Base-by-base conservation (phyloP, 225 moss, liverwort and hornwort genomes). In the Antitrichia curtipendula region DNA sequence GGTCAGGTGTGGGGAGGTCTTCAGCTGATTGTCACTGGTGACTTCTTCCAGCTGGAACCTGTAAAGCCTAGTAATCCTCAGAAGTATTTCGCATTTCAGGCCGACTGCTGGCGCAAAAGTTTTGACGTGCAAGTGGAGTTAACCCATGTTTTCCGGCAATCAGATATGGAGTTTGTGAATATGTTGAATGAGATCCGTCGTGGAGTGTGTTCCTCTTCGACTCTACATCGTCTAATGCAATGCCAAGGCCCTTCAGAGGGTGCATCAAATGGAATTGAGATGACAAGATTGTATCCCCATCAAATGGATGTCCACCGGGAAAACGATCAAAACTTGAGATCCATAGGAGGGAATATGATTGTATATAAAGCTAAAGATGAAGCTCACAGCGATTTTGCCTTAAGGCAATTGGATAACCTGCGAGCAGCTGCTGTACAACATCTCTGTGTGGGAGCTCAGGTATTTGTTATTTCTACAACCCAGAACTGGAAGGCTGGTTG, bases 1-100 rank as follows among this genome's bases (percentile, higher is more conserved):
- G 87, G 88, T 69, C 78, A 81, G 49, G 81, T 89, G 72, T 98
- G 97, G 88, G 98, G 98, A 43, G 98, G 97, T 47, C 92, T 98
- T 64, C 98, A 98, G 89, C 86, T 98, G 78, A 85, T 98, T 88
- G 97, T 98, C 36, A 96, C 97, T 23, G 98, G 98, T n/a, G 98
- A 98, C 84, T 98, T 98, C 66, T 98, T 94, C 87, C 98, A 98
- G 85, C 89, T 98, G 62, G 97, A 97, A n/a, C 98, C 97, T 27
- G 95, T 98, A 66, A 96, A 95, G 50, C 97, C 97, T 41, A 88
- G 78, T n/a, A 97, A 96, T 86, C 94, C 93, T 43, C 86, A 63
- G n/a, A 98, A 98, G 90, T 94, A 92, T 87, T 97, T 96, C 57
- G 97, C 98, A 16, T 98, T 98, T 83, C 94, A 98, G 86, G 98